Evolutionary conservation across 805 yeast species (phyloP).

Genomic region (Tetrapisispora namnaoensis): DNA sequence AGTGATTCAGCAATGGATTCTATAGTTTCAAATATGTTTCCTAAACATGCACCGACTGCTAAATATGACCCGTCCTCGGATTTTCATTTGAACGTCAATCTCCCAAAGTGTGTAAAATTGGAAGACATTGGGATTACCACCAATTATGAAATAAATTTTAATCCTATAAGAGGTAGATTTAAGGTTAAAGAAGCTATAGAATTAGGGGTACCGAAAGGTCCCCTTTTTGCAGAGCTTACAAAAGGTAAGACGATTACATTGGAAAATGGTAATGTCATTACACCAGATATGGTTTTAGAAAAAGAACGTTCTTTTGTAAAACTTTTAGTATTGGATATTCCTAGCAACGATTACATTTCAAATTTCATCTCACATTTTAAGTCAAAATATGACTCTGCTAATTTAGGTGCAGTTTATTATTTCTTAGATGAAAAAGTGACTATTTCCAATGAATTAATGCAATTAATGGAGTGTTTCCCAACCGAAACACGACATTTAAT

Average conservation of each 20-base stretch:
- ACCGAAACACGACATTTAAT: constrained; percentile 45
- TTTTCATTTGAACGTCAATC: constrained; percentile 29
- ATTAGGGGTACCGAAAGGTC: constrained; percentile 62
- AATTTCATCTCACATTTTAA: constrained; percentile 14
- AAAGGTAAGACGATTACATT: constrained; percentile 48
- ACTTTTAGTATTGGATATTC: constrained; percentile 65
- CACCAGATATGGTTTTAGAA: constrained; percentile 66
- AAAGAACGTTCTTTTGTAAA: constrained; percentile 48
- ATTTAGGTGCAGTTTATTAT: constrained; percentile 56
- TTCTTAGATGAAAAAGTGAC: constrained; percentile 57
- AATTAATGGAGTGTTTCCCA: constrained; percentile 43
- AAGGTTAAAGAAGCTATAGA: constrained; percentile 51
- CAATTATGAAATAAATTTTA: constrained; percentile 57
- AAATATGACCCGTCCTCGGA: constrained; percentile 32
- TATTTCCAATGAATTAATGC: constrained; percentile 33
- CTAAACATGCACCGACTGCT: constrained; percentile 34
- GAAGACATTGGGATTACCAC: constrained; percentile 32
- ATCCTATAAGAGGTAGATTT: constrained; percentile 71
- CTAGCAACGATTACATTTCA: constrained; percentile 35
- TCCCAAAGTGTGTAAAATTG: constrained; percentile 23
- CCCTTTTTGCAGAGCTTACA: constrained; percentile 47
- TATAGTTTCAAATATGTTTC: constrained; percentile 48
- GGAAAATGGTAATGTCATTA: constrained; percentile 47
- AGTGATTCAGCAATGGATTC: constrained; percentile 10
- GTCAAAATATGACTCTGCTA: constrained; percentile 12